Evolutionary conservation across 2,329 filamentous ascomycete genomes (phyloP), one percentile per base, ranked within the genome.

Genomic region (Colletotrichum magnum): DNA sequence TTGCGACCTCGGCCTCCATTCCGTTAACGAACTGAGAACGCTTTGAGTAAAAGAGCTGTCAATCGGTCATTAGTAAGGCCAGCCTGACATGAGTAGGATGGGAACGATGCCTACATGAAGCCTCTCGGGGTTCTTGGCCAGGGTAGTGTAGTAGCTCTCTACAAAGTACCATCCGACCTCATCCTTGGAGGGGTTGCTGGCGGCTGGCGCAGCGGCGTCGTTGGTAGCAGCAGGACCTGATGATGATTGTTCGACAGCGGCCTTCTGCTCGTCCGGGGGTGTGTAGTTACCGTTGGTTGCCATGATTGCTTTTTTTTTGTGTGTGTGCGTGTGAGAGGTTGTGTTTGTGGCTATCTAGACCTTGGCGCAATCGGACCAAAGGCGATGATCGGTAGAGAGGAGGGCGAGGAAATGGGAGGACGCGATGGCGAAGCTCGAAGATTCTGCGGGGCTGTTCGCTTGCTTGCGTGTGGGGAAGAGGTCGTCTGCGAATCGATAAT

Each of bases 151-250:
- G 87, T 98, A 99, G 83, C 97, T 94, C 88, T 98, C 95, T 68
- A 99, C 96, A 76, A 99, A 99, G 85, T 95, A 98, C 96, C 96
- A 99, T 82, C 94, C 96, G 74, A 99, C 94, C 85, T 98, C 94
- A 80, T 97, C 94, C 86, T 97, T 98, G 76, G 87, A 86, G 48
- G 90, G 83, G 75, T 88, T 85, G 78, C 80, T 83, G 64, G 76
- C 76, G 48, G 77, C 73, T 72, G 76, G 75, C 18, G 58, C 41
- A 70, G 78, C 72, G 52, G 79, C 75, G 69, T 78, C 74, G 64
- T 79, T 79, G 69, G 77, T 75, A 57, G 80, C 69, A 61, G 79
- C 74, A 68, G 80, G 75, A 68, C 82, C 74, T 59, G 77, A 75
- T 68, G 77, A 75, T 72, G 78, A 79, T 74, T 83, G 81, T 69